These are phyloP conservation scores for Wolfiporia cocos DNA, from an alignment of 1,284 basidiomycete species.

Conservation along the genomic window DNA sequence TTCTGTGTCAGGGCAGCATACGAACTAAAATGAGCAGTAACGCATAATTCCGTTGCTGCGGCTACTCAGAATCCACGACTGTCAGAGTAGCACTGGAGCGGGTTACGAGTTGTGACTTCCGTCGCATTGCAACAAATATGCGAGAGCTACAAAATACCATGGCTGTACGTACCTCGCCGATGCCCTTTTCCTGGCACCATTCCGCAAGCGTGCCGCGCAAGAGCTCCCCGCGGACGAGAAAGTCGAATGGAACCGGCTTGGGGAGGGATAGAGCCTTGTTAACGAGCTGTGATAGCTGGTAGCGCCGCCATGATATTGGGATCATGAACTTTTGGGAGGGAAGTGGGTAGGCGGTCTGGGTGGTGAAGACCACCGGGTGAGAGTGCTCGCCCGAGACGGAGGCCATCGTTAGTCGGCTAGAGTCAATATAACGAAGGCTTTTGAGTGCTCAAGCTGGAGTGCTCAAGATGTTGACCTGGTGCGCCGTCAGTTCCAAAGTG, in stretches of 20 bases:
- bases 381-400: slow-evolving; percentile 26
- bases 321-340: slow-evolving; percentile 94
- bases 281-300: slow-evolving; percentile 96
- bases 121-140: too few relatives aligned
- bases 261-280: slow-evolving; percentile 86
- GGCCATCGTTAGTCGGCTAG: slow-evolving; percentile 15
- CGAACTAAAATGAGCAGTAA: too few relatives aligned
- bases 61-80: too few relatives aligned
- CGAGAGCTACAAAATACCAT: not conserved
- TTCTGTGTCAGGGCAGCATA: not conserved
- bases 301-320: slow-evolving; percentile 85
- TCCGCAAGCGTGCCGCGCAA: slow-evolving; percentile 70
- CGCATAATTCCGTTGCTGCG: not conserved
- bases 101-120: too few relatives aligned
- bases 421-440: not conserved
- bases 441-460: not conserved
- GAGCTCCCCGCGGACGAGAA: slow-evolving; percentile 81
- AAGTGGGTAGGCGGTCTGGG: slow-evolving; percentile 75
- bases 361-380: slow-evolving; percentile 75
- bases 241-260: slow-evolving; percentile 89
- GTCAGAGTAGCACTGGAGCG: too few relatives aligned
- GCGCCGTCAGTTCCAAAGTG: too few relatives aligned
- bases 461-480: too few relatives aligned
- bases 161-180: slow-evolving; percentile 51
- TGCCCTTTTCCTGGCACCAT: slow-evolving; percentile 71